Evolutionary conservation across 805 yeast species (phyloP).

Genomic region (Wickerhamiella kurtzmanii): DNA sequence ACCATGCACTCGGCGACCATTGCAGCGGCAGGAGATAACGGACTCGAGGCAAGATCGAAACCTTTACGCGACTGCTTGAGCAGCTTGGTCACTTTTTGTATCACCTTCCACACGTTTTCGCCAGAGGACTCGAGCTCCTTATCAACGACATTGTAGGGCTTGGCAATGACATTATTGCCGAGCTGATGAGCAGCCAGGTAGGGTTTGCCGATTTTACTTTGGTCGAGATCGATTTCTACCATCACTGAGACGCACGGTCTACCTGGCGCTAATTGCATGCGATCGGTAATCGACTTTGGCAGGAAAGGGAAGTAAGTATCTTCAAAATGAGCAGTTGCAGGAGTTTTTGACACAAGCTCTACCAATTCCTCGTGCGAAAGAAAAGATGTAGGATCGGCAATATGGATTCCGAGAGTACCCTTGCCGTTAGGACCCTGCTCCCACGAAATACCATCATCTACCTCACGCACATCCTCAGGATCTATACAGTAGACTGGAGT

Average conservation of each 20-base stretch:
- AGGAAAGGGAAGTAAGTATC: constrained; percentile 55
- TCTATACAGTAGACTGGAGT: constrained; percentile 63
- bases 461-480: constrained; percentile 64
- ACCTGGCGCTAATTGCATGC: constrained; percentile 16
- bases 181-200: constrained; percentile 29
- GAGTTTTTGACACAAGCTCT: constrained; percentile 44
- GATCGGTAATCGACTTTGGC: constrained; percentile 40
- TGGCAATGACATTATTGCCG: constrained; percentile 32
- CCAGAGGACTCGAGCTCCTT: constrained; percentile 26
- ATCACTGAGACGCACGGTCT: constrained; percentile 29
- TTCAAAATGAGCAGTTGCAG: constrained; percentile 62
- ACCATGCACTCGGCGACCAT: constrained; percentile 2
- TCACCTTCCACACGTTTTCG: background rate
- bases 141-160: constrained; percentile 56
- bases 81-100: background rate
- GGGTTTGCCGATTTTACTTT: constrained; percentile 13
- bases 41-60: background rate
- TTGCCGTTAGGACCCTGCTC: background rate
- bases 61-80: background rate
- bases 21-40: background rate
- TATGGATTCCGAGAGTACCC: constrained; percentile 45
- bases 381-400: constrained; percentile 78
- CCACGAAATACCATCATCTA: constrained; percentile 82
- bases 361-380: constrained; percentile 30
- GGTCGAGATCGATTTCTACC: constrained; percentile 23